phyloP scores from a whole-genome alignment of 1,284 basidiomycete species.

The Porodaedalea pini region DNA sequence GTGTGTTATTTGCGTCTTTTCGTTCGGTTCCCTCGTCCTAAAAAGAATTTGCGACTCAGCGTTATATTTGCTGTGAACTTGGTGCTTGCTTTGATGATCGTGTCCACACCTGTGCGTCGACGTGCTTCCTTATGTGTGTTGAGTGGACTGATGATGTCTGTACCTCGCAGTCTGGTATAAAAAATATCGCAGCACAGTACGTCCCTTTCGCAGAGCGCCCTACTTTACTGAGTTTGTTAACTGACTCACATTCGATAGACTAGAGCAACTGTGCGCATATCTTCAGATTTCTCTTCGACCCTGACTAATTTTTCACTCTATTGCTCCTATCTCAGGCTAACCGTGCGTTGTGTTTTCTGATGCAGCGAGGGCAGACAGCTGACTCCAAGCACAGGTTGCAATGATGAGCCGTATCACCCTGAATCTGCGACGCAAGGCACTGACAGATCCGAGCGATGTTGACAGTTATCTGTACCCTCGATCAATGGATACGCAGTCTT shows the following conservation, averaged over 20 bases:
- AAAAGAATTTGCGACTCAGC: constrained; percentile 28
- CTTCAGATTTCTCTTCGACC: constrained; percentile 24
- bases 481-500: neutral
- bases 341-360: constrained; percentile 13
- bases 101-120: constrained; percentile 28
- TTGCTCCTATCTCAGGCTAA: constrained; percentile 22
- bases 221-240: too few relatives aligned
- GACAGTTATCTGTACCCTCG: constrained; percentile 5
- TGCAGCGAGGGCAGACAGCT: neutral
- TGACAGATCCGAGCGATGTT: neutral
- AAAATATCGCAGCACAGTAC: constrained; percentile 55
- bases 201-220: too few relatives aligned
- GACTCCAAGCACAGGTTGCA: constrained; percentile 34
- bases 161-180: constrained; percentile 32
- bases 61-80: constrained; percentile 52
- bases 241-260: constrained; percentile 28
- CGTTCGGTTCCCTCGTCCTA: neutral
- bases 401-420: constrained; percentile 55
- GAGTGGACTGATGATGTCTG: neutral
- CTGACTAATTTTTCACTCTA: neutral
- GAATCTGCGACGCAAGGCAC: constrained; percentile 32
- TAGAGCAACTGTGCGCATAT: constrained; percentile 43
- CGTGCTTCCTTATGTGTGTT: neutral
- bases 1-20: constrained; percentile 28
- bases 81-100: constrained; percentile 50